phyloP scores from a whole-genome alignment of 371 early-diverging fungal genomes.

The Lichtheimia ornata region DNA sequence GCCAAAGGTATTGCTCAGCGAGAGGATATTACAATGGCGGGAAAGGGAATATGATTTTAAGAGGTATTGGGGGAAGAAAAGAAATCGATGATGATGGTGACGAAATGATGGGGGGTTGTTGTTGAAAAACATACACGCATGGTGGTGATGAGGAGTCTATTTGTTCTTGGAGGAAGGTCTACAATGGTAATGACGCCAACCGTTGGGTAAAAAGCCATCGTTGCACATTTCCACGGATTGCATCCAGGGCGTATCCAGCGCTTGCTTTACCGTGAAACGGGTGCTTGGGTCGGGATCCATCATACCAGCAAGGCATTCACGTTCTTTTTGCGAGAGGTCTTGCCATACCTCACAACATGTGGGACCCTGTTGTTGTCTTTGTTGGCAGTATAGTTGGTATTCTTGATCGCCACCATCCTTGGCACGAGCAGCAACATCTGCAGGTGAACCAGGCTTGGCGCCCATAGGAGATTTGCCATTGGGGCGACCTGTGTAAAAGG shows the following conservation, averaged over 20 bases:
- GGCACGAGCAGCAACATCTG: constrained; percentile 30
- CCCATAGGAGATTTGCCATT: constrained; percentile 38
- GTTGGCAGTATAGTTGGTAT: constrained; percentile 26
- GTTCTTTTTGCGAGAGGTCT: constrained; percentile 22
- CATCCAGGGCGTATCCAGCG: constrained; percentile 50
- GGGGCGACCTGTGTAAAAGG: constrained; percentile 62
- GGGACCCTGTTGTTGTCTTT: constrained; percentile 11
- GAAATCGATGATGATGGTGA: too few relatives aligned
- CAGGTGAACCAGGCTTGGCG: constrained; percentile 51
- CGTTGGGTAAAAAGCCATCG: constrained; percentile 40
- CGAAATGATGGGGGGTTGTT: too few relatives aligned
- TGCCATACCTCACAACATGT: constrained; percentile 26
- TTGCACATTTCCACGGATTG: constrained; percentile 42
- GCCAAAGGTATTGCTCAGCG: too few relatives aligned
- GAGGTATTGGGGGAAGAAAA: too few relatives aligned
- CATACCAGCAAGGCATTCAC: constrained; percentile 43
- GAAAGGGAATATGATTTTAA: too few relatives aligned
- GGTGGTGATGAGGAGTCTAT: constrained; percentile 1
- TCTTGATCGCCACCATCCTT: constrained; percentile 37
- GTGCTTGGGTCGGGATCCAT: constrained; percentile 50
- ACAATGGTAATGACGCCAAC: constrained; percentile 43
- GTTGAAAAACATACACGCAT: too few relatives aligned
- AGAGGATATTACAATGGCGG: too few relatives aligned
- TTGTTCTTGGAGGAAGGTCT: constrained; percentile 11
- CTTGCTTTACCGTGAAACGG: constrained; percentile 47